These are phyloP conservation scores for Coemansia sp. DNA, from an alignment of 192 early-diverging fungal species.

Conservation along the genomic window DNA sequence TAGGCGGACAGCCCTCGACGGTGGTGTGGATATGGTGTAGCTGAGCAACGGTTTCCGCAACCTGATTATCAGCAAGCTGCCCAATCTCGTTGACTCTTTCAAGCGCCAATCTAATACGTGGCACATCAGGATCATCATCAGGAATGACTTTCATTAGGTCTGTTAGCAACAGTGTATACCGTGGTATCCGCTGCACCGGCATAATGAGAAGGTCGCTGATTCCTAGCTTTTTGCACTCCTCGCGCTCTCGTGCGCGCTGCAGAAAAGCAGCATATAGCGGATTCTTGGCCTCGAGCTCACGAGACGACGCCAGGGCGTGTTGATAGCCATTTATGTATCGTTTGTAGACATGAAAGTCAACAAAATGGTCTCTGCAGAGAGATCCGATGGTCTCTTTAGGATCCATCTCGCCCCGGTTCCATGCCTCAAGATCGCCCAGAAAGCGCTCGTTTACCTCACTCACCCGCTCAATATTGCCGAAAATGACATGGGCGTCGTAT, in stretches of 20 bases:
- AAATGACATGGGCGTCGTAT: constrained; percentile 61
- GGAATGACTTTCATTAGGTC: constrained; percentile 49
- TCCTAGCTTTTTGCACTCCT: constrained; percentile 62
- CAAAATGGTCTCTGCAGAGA: constrained; percentile 59
- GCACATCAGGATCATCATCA: constrained; percentile 42
- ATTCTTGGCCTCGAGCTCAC: constrained; percentile 58
- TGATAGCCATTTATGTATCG: constrained; percentile 65
- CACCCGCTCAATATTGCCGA: constrained; percentile 64
- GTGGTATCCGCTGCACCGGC: constrained; percentile 77
- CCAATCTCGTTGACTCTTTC: constrained; percentile 57
- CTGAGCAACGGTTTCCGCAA: constrained; percentile 50
- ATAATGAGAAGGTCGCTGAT: constrained; percentile 74
- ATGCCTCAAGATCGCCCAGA: constrained; percentile 56
- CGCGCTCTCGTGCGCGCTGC: constrained; percentile 57
- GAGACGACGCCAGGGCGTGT: constrained; percentile 58
- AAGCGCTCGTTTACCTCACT: constrained; percentile 58
- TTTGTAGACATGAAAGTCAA: constrained; percentile 63
- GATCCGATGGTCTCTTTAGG: constrained; percentile 55
- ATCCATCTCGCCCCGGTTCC: constrained; percentile 41
- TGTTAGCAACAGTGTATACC: constrained; percentile 70
- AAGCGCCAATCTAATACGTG: constrained; percentile 44
- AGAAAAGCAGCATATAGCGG: constrained; percentile 57
- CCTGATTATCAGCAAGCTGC: constrained; percentile 55
- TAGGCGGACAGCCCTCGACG: constrained; percentile 55
- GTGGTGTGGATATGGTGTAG: constrained; percentile 55